phyloP scores from a whole-genome alignment of 495 filamentous ascomycete genomes.

The Penicillium soppii region DNA sequence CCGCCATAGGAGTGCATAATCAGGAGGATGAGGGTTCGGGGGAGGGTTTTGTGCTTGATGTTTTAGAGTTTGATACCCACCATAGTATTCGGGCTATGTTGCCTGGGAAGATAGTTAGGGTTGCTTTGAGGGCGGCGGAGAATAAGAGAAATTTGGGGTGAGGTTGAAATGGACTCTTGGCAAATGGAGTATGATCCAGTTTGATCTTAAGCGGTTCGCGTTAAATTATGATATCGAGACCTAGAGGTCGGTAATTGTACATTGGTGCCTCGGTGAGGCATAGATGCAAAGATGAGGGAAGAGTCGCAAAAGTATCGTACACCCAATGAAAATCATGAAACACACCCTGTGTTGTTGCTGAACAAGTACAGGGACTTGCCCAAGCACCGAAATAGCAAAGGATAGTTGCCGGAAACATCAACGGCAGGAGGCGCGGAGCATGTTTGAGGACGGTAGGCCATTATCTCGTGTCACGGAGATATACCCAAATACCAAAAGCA shows the following conservation, averaged over 20 bases:
- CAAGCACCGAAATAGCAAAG: neutral
- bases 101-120: conserved; percentile 21
- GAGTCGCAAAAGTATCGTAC: conserved; percentile 22
- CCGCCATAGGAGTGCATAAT: conserved; percentile 46
- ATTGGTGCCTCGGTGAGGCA: conserved; percentile 2
- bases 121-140: conserved; percentile 12
- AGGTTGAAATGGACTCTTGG: too few species aligned
- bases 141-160: conserved; percentile 11
- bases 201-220: neutral
- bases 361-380: neutral
- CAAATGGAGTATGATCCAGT: neutral
- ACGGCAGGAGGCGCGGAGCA: neutral
- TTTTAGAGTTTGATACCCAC: conserved; percentile 26
- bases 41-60: conserved; percentile 22
- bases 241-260: neutral
- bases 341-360: neutral
- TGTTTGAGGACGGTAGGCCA: neutral
- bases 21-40: conserved; percentile 20
- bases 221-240: neutral
- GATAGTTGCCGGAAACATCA: neutral
- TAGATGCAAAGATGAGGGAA: neutral
- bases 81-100: conserved; percentile 33
- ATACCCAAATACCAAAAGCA: too few species aligned
- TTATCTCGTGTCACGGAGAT: too few species aligned
- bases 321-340: conserved; percentile 17